Evolutionary conservation across 2,329 filamentous ascomycete species (phyloP), one percentile per base, ranked within the genome.

Genomic region (Cercospora sojina): DNA sequence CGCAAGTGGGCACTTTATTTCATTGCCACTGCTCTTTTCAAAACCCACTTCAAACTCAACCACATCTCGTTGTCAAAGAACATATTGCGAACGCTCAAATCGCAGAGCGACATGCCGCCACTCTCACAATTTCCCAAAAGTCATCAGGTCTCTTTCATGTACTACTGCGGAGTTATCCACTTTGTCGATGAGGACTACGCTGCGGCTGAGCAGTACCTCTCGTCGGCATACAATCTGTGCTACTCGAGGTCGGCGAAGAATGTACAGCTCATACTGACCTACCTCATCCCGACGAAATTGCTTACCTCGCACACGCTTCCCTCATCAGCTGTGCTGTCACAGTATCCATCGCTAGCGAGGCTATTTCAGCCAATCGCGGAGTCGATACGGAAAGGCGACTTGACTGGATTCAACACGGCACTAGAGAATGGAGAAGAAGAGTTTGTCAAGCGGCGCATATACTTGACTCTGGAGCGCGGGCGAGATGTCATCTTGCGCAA

Each of bases 1-100:
- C 88, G 95, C 63, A 99, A 98, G 86, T 99, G 95, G 95, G 96
- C 92, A 6, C 91, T 97, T 57, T 99, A 99, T 82, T 93, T 93
- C 78, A 90, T 94, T 71, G 92, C 93, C 75, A 98, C 97, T 76
- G 85, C 99, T 7, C 84, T 97, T 13, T 99, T 99, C 87, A 98
- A 98, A 80, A 98, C 93, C 1, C 97, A 98, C 79, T 99, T 99
- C 74, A 74, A 86, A 82, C 84, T 98, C 69, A 97, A 96, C 80
- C 91, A 91, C 35, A 90, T 96, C 65, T 89, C 88, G n/a, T 83
- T 98, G 20, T 96, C 90, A 18, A 93, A 95, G 77, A 97, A 95
- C 71, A 90, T 98, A 59, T 83, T 99, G 56, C 91, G 90, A 71
- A 93, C 92, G 0, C 84, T 99, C 57, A 85, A 89, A 56, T 93